phyloP scores from a whole-genome alignment of 108 stramenopile species.

The Fragilariopsis cylindrus region DNA sequence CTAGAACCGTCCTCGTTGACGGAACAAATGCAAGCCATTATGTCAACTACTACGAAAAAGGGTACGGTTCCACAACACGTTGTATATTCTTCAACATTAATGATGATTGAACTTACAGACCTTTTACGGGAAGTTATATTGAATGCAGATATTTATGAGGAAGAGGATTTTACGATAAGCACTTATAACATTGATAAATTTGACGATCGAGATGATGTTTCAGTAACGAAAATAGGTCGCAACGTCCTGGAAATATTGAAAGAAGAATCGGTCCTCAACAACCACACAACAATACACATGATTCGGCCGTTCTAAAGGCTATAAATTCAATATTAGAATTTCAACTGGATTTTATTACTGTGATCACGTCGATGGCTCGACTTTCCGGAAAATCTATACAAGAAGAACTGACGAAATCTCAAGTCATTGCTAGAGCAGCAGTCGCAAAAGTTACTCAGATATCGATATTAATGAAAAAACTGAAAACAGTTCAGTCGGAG shows the following conservation, averaged over 20 bases:
- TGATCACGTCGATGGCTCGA: conserved; percentile 24
- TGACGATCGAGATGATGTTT: conserved; percentile 20
- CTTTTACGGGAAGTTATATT: conserved; percentile 64
- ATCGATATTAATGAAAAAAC: neutral
- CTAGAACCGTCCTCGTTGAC: conserved; percentile 15
- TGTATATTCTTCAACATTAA: conserved; percentile 63
- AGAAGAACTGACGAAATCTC: conserved; percentile 21
- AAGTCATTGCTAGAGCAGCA: conserved; percentile 19
- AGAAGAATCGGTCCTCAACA: neutral
- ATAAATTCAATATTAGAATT: conserved; percentile 19
- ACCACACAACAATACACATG: neutral
- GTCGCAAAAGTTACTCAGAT: conserved; percentile 21
- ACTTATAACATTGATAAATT: conserved; percentile 39
- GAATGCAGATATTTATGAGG: conserved; percentile 93
- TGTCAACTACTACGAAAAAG: conserved; percentile 3
- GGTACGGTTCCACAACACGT: conserved; percentile 54
- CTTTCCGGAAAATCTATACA: conserved; percentile 21
- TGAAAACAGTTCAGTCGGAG: conserved; percentile 18
- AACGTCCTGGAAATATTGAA: conserved; percentile 15
- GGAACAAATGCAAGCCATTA: conserved; percentile 11
- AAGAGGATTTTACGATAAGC: conserved; percentile 85
- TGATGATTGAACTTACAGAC: conserved; percentile 67
- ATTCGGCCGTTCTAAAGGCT: conserved; percentile 9
- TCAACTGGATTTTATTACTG: conserved; percentile 24
- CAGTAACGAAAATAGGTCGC: neutral